phyloP scores from a whole-genome alignment of 2,329 filamentous ascomycete genomes.

The Penicillium verrucosum region DNA sequence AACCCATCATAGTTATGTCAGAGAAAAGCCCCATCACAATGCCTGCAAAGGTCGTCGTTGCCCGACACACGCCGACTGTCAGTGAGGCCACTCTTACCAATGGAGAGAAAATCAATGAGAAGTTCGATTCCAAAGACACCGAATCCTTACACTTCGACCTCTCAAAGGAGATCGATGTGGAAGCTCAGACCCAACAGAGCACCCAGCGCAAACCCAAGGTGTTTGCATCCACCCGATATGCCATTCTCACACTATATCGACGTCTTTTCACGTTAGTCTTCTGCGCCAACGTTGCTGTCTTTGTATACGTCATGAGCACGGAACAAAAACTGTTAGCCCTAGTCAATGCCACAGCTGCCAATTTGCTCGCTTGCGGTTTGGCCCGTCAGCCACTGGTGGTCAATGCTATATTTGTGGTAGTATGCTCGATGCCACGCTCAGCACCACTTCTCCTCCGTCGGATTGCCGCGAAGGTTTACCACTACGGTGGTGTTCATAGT shows the following conservation, averaged over 20 bases:
- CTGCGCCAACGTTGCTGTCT: slow-evolving; percentile 37
- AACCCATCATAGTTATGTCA: slow-evolving; percentile 15
- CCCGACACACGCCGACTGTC: slow-evolving; percentile 3
- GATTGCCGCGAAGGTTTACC: slow-evolving; percentile 50
- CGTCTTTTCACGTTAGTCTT: slow-evolving; percentile 45
- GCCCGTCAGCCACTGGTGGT: slow-evolving; percentile 54
- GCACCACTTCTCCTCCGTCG: slow-evolving; percentile 47
- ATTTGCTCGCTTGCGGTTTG: slow-evolving; percentile 47
- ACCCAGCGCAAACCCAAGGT: slow-evolving; percentile 21
- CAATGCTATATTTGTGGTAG: slow-evolving; percentile 49
- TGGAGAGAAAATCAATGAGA: slow-evolving; percentile 16
- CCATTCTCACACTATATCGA: slow-evolving; percentile 41
- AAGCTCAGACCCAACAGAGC: slow-evolving; percentile 31
- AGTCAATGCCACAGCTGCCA: slow-evolving; percentile 46
- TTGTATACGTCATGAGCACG: slow-evolving; percentile 36
- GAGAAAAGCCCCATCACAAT: slow-evolving; percentile 16
- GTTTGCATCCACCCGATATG: slow-evolving; percentile 35
- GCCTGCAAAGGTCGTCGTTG: slow-evolving; percentile 4
- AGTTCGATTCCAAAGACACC: slow-evolving; percentile 12
- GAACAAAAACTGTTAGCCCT: slow-evolving; percentile 37
- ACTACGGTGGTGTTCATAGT: slow-evolving; percentile 55
- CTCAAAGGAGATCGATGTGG: slow-evolving; percentile 22
- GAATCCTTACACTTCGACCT: neutral
- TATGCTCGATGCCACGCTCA: slow-evolving; percentile 45
- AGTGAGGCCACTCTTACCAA: slow-evolving; percentile 23